Conservation (phyloP, 257 asterid species). For the Rubia yunnanensis region DNA sequence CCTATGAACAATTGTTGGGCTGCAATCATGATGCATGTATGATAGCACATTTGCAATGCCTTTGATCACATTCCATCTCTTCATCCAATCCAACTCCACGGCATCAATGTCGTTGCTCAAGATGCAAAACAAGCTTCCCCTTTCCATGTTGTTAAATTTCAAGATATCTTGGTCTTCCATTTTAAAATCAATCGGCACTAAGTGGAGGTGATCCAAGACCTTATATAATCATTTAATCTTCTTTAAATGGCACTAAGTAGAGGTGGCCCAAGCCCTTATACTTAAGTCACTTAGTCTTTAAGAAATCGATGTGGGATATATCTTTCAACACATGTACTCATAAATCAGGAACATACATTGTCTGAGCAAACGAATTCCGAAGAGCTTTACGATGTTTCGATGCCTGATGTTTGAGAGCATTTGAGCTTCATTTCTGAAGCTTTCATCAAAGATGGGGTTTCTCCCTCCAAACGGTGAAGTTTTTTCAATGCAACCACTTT, state of each 20-base stretch:
- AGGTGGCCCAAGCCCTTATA: too few species aligned
- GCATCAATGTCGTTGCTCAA: constrained; percentile 6
- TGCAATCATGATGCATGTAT: constrained; percentile 6
- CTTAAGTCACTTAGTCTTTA: too few species aligned
- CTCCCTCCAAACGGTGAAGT: not conserved
- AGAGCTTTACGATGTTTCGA: constrained; percentile 1
- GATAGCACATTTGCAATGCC: constrained; percentile 6
- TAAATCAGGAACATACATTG: not conserved
- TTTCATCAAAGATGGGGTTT: not conserved
- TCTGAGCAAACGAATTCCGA: not conserved
- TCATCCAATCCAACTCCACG: constrained; percentile 5
- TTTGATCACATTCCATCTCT: constrained; percentile 4
- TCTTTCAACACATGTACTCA: too few species aligned
- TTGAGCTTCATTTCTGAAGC: constrained; percentile 2
- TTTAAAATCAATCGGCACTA: too few species aligned
- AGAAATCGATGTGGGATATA: too few species aligned
- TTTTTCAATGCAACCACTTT: constrained; percentile 1
- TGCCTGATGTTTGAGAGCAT: constrained; percentile 2
- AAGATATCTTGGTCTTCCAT: too few species aligned
- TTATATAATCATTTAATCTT: too few species aligned
- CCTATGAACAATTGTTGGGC: constrained; percentile 1
- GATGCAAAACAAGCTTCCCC: constrained; percentile 1
- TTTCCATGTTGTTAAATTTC: too few species aligned
- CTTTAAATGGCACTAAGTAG: too few species aligned
- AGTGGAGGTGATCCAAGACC: too few species aligned